Base-by-base conservation (phyloP, 208 protist species). In the Lotmaria passim region DNA sequence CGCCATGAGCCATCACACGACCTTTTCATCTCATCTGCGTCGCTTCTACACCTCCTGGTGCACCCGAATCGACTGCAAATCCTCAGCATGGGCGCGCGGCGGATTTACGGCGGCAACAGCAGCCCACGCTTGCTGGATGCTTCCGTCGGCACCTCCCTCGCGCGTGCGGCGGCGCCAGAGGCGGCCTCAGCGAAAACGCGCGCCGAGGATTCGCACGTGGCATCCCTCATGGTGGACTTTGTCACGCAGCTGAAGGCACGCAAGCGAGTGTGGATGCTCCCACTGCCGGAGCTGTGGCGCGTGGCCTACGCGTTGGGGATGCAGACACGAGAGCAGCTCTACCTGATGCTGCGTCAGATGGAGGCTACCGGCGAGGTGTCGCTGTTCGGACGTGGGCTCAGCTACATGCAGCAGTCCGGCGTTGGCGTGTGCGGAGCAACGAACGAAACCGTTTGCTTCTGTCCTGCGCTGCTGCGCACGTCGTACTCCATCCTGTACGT, bases 321-420 rank as follows among this genome's bases (percentile, higher is more conserved):
- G 68, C 56, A 73, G 23, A 44, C 57, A 1, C 34, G 59, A 8
- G 68, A 66, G 58, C 68, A 73, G 28, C 68, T 66, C 14, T 73
- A 65, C 36, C 48, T 73, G 10, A 48, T 52, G n/a, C 50, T 73
- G 58, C 47, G 68, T 5, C 68, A 53, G 48, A 66, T 73, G 68
- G 68, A 73, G 48, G 56, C 47, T 15, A 58, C 68, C 26, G 68
- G 68, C 19, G 68, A 73, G 21, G 56, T 64, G 21, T 12, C 30
- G 58, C 48, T 66, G 24, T 38, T 73, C 17, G 68, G 56, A 11
- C 56, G 68, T 12, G 68, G 28, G 5, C 59, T 73, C 0, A 44
- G 31, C 57, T 65, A 66, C 55, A 56, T 44, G 23, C 41, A 60
- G 39, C 23, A 46, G 50, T 30, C 48, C 15, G 28, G 55, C 31